These are phyloP conservation scores for Saccharomyces eubayanus DNA, from an alignment of 805 yeast species.

Conservation along the genomic window DNA sequence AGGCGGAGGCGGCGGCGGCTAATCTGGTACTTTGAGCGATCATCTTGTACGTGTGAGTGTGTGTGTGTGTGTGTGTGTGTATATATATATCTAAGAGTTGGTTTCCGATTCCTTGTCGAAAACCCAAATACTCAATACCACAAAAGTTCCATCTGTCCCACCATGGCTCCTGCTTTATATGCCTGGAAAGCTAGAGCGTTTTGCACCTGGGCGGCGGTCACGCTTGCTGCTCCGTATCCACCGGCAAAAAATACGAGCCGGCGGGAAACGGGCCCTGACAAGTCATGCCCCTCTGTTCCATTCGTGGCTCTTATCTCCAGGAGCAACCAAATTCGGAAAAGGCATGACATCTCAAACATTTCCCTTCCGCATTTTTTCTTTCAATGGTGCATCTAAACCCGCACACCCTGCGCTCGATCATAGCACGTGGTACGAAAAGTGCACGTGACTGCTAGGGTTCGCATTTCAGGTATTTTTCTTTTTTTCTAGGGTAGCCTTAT, in stretches of 20 bases:
- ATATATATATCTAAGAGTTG: too few species aligned
- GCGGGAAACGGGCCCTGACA: background rate
- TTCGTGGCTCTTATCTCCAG: background rate
- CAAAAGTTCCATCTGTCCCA: too few species aligned
- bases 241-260: background rate
- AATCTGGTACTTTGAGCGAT: slow-evolving; percentile 9
- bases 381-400: background rate
- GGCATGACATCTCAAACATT: background rate
- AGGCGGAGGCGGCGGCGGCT: slow-evolving; percentile 5
- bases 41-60: slow-evolving; percentile 6
- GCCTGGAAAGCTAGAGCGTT: background rate
- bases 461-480: background rate
- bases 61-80: too few species aligned
- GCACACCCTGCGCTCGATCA: background rate
- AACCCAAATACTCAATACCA: too few species aligned
- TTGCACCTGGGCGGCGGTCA: background rate
- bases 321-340: background rate
- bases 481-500: background rate
- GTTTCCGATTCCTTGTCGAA: too few species aligned
- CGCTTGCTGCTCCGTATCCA: background rate
- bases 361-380: background rate
- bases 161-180: background rate
- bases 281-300: background rate
- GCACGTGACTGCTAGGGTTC: background rate
- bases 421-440: too few species aligned